Base-by-base conservation (phyloP, 2,329 filamentous ascomycete species). In the Blumeriella jaapii region DNA sequence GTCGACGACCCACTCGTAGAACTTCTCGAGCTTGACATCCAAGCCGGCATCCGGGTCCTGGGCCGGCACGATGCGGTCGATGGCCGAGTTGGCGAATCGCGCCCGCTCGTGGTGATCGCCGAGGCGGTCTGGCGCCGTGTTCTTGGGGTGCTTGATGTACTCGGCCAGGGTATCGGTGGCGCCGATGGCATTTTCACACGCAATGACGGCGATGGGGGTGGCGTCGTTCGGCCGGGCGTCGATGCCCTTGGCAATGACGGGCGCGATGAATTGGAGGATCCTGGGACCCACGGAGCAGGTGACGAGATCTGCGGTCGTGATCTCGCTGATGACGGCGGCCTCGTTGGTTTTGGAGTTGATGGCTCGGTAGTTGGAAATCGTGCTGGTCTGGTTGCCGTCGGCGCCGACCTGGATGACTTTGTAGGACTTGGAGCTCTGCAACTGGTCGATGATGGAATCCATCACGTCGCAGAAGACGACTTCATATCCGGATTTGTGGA, bases 1-100 rank as follows among this genome's bases (percentile, higher is more conserved):
- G 57, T 98, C 91, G 33, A 98, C 87, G 24, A 91, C 89, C 91
- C 91, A 98, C 67, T 98, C 91, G 65, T 84, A 95, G 70, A 96
- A 98, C 65, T 91, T 91, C 71, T 98, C 91, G 30, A 98, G 86
- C 54, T 80, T 87, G 48, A 98, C 91, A 55, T 95, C 78, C 28
- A 98, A 71, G 37, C 86, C 86, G 15, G 79, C 74, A 51, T 83
- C 65, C 32, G 74, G 64, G 42, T 85, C 78, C 64, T 96, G 91
- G 27, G 85, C 83, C 10, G 91, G 91, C 15, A 96, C 91, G 57
- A 98, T 98, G 42, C 91, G 84, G 68, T 98, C 91, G 58, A 98
- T 95, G 51, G 91, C 91, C 44, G 85, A 94, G 68, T 98, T 98
- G 64, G 89, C 89, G 59, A 93, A 96, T 50, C 82, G 77, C 31